A percentile compares a stretch with the other conserved stretches of the same genome.
These are phyloP conservation scores for Fusarium palustre DNA, from an alignment of 2,329 filamentous ascomycete genomes.

Conservation along the genomic window DNA sequence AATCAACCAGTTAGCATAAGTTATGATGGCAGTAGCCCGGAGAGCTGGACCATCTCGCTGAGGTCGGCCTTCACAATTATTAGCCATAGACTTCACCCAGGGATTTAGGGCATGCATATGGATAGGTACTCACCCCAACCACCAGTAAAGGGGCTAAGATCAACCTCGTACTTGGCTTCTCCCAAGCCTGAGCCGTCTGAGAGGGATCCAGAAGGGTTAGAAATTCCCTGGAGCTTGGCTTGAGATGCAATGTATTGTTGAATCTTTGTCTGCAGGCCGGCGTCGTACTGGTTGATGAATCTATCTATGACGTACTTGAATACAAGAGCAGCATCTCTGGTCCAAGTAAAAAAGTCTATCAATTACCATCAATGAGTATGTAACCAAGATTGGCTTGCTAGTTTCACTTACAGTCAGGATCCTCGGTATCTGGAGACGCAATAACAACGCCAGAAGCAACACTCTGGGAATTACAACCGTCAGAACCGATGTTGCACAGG, in stretches of 20 bases:
- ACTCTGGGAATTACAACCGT: slow-evolving; percentile 62
- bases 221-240: slow-evolving; percentile 72
- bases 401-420: slow-evolving; percentile 65
- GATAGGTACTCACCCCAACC: slow-evolving; percentile 65
- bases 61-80: slow-evolving; percentile 65
- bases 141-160: slow-evolving; percentile 72
- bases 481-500: slow-evolving; percentile 69
- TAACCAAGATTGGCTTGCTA: background rate
- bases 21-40: slow-evolving; percentile 77
- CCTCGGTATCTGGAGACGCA: slow-evolving; percentile 65
- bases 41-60: slow-evolving; percentile 84
- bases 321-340: slow-evolving; percentile 76
- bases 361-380: slow-evolving; percentile 22
- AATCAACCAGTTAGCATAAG: slow-evolving; percentile 79
- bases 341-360: slow-evolving; percentile 83
- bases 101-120: background rate
- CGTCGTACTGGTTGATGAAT: slow-evolving; percentile 69
- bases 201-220: slow-evolving; percentile 74
- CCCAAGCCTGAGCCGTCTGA: slow-evolving; percentile 68
- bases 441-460: slow-evolving; percentile 65
- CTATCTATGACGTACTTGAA: slow-evolving; percentile 77
- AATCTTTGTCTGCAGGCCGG: slow-evolving; percentile 68
- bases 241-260: slow-evolving; percentile 76
- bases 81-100: slow-evolving; percentile 5
- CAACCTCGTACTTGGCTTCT: slow-evolving; percentile 79